Evolutionary conservation across 2,329 filamentous ascomycete species (phyloP).

Genomic region (Seiridium cupressi): DNA sequence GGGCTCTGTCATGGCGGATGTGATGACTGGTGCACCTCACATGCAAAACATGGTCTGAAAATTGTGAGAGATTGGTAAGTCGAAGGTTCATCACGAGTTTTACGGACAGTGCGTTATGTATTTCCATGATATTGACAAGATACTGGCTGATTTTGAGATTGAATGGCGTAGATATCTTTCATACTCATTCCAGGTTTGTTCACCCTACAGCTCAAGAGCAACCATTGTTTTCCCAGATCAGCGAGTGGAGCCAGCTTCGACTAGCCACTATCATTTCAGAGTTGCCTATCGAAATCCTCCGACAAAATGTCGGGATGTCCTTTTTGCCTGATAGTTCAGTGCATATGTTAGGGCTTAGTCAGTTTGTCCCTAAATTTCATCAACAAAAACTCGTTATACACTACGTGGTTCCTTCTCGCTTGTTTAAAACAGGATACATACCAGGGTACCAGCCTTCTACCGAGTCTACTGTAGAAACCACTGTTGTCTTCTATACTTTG

Average conservation of each 20-base stretch:
- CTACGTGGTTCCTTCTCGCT: constrained; percentile 35
- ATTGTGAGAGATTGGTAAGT: neutral
- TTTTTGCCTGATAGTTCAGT: constrained; percentile 37
- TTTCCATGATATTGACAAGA: neutral
- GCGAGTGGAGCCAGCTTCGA: constrained; percentile 37
- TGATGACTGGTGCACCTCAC: neutral
- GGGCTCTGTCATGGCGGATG: neutral
- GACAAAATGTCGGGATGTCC: constrained; percentile 36
- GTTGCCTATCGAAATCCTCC: constrained; percentile 42
- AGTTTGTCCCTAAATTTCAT: constrained; percentile 39
- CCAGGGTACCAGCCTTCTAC: constrained; percentile 31
- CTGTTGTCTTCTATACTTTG: constrained; percentile 39
- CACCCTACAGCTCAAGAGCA: constrained; percentile 36
- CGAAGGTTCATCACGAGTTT: too few relatives aligned
- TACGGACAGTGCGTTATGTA: too few relatives aligned
- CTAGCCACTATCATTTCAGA: constrained; percentile 35
- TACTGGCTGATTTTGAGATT: constrained; percentile 28
- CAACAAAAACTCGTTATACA: constrained; percentile 32
- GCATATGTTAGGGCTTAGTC: constrained; percentile 38
- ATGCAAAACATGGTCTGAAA: neutral
- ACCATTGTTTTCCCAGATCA: constrained; percentile 39
- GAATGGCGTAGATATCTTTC: constrained; percentile 42
- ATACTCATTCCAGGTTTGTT: constrained; percentile 44
- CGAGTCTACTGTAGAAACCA: constrained; percentile 41
- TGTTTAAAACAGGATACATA: constrained; percentile 40